Evolutionary conservation across 1,284 basidiomycete genomes (phyloP), one percentile per base, ranked within the genome.

Genomic region (Ustilago sp.): DNA sequence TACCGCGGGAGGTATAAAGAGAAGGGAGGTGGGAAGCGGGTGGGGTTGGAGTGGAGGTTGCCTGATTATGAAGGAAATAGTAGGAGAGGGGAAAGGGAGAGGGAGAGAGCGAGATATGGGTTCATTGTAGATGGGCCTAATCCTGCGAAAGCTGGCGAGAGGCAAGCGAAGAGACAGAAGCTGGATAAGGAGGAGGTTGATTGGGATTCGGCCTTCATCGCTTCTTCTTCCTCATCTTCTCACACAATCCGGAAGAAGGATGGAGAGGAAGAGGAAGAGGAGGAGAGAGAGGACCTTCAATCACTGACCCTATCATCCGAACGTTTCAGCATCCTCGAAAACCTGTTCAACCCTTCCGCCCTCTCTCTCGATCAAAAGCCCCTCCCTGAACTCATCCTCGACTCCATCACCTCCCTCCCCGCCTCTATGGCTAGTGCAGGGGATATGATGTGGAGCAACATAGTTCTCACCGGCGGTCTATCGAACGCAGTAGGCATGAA

Each of bases 401-500:
- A 90, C 64, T 91, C 92, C 63, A 94, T 98, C 64, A 15, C 48
- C 38, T 56, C 55, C 2, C 50, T 71, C 12, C 31, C 55, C n/a
- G 8, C 38, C 19, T 51, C 47, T 1, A 2, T 23, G 8, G 38
- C 43, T 1, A 89, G 95, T 69, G 72, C 59, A 8, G 93, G 91
- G 77, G 94, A 93, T 32, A 90, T 97, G 91, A 94, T 94, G 86
- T 98, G 94, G 94, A 90, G 91, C 43, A 94, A 98, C 85, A 94
- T 98, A 73, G 92, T 93, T 6, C 87, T 97, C 67, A 90, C 94
- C 75, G 95, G 95, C 58, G 95, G 95, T 8, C 91, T 90, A 82
- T 90, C 91, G 4, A 90, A 90, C 77, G 90, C 95, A 74, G 88
- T 91, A 52, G 92, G 92, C 4, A 91, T 98, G 77, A 89, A 90